Base-by-base conservation (phyloP, 2,329 filamentous ascomycete genomes). In the Verticillium albo-atrum region DNA sequence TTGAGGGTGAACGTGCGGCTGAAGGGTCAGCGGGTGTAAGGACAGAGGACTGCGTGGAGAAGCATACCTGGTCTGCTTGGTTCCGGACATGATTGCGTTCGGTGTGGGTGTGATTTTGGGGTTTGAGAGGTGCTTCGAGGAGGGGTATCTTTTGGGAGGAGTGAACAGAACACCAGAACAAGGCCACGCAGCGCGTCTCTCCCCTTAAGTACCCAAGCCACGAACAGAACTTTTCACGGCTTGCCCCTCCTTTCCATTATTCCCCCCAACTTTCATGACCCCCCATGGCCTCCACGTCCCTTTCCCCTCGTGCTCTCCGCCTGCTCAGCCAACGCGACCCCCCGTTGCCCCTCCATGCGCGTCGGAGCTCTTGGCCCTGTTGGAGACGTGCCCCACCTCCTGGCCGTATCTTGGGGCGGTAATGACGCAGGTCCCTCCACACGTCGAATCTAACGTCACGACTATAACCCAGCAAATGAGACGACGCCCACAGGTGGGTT, bases 1-100 rank as follows among this genome's bases (percentile, higher is more conserved):
- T 91, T 90, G 73, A 91, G 84, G 66, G 84, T 87, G 71, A 87
- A 89, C 68, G 85, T 83, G 68, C 81, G 81, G 62, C 77, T 78
- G 30, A 32, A 14, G 30, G 30, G 30, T 32, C 30, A 32, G 30
- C 30, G 30, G 30, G 30, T 10, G 30, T 58, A 32, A 32, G 61
- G 26, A 14, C 35, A 50, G 34, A 25, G 14, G 10, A 32, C 2
- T 7, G 30, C 9, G 30, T 9, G 30, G 58, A 35, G 34, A 47
- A 6, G 58, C 59, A 55, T 55, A 60, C 59, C 59, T 20, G 60
- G 60, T 63, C 47, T 63, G 61, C 58, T 58, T 61, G 14, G 54
- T 58, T 51, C 54, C 61, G 34, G 60, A 50, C 61, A 63, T 63
- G 54, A 12, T 23, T n/a, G 34, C 34, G 34, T 37, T n/a, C 17